Evolutionary conservation across 768 basidiomycete genomes (phyloP), one percentile per base, ranked within the genome.

Genomic region (Hypsizygus marmoreus): DNA sequence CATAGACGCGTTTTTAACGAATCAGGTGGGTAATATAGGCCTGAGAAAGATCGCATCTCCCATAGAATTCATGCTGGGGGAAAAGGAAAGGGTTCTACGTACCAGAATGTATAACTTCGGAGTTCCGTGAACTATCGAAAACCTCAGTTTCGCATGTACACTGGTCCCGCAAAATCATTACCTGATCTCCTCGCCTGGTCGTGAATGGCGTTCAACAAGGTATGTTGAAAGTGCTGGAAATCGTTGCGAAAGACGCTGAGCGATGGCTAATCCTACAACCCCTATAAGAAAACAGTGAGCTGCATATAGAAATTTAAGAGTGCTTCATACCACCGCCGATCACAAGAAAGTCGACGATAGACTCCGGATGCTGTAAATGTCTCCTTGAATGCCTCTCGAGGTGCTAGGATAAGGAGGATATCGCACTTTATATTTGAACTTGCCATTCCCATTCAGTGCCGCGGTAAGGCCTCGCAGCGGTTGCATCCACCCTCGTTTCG

Each of bases 61-160:
- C 22, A 26, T 14, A 19, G 20, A n/a, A 42, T 25, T 17, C 40
- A 14, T 16, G 3, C 14, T 3, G 23, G 6, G 17, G 4, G 9
- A 17, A n/a, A 35, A 28, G 25, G 9, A 13, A 40, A 38, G 19
- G 36, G 16, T 23, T 3, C 16, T 17, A 49, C 61, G 32, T 59
- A 83, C 89, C 93, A 49, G 90, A 86, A 69, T 97, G 95, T 20
- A 97, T 88, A 17, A 98, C 95, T 60, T 97, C 95, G 0, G 93
- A 95, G 63, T 95, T 97, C 12, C 95, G 81, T 30, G 91, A 93
- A 63, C 93, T 94, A 33, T 16, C 16, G 34, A 19, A 10, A 38
- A 39, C 26, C 32, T 53, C 19, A 47, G 41, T 31, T 23, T 20
- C 5, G 30, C 13, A n/a, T 3, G 1, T 12, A 28, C 13, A 31